Evolutionary conservation across 768 basidiomycete species (phyloP).

Genomic region (Tulasnella sp.): DNA sequence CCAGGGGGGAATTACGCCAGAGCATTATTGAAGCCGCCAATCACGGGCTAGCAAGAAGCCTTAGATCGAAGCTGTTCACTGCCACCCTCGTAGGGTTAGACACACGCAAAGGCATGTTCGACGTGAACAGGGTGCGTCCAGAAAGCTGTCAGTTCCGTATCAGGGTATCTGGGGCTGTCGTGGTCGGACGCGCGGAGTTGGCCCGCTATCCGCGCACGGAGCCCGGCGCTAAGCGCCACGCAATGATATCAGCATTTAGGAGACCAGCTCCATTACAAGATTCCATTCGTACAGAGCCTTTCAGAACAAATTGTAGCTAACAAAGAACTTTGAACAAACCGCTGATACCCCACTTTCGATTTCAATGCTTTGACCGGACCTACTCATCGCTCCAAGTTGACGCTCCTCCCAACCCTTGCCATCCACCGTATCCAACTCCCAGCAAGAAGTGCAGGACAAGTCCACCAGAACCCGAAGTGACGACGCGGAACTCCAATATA

Average conservation of each 20-base stretch:
- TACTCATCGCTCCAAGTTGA: slow-evolving; percentile 17
- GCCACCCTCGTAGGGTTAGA: background rate
- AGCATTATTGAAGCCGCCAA: background rate
- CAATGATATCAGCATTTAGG: background rate
- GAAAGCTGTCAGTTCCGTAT: background rate
- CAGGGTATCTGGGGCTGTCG: background rate
- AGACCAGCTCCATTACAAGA: slow-evolving; percentile 7
- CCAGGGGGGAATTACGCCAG: background rate
- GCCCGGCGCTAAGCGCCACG: background rate
- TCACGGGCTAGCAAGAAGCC: background rate
- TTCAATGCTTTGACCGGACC: background rate
- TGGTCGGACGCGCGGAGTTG: background rate
- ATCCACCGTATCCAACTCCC: slow-evolving; percentile 19
- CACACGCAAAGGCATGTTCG: background rate
- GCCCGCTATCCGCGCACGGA: background rate
- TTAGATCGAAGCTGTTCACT: background rate
- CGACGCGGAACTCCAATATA: slow-evolving; percentile 21
- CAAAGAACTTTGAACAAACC: background rate
- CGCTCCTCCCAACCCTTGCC: slow-evolving; percentile 26
- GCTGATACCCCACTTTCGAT: background rate
- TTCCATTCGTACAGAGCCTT: background rate
- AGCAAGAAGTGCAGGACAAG: slow-evolving; percentile 23
- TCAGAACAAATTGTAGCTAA: background rate
- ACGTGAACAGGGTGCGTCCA: background rate
- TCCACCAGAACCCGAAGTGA: slow-evolving; percentile 9